These are phyloP conservation scores for Mycena vulgaris DNA, from an alignment of 768 basidiomycete species.

Conservation along the genomic window DNA sequence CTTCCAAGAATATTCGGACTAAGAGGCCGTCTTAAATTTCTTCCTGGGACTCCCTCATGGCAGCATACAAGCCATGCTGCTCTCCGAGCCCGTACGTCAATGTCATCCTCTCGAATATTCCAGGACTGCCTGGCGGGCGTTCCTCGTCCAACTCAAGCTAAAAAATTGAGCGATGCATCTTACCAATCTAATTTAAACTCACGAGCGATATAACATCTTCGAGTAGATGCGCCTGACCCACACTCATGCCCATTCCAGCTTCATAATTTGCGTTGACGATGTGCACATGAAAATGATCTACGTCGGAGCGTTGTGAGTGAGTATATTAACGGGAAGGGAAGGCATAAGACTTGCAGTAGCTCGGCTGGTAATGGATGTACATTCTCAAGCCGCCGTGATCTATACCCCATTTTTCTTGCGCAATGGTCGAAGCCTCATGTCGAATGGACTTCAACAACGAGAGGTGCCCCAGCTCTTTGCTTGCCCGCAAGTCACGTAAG, in stretches of 20 bases:
- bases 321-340: constrained; percentile 5
- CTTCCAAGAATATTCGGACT: too few relatives aligned
- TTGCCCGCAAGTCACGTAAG: constrained; percentile 79
- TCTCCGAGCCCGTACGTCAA: constrained; percentile 89
- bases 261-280: constrained; percentile 85
- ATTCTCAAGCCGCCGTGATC: constrained; percentile 75
- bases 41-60: constrained; percentile 58
- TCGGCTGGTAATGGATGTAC: constrained; percentile 96
- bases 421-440: constrained; percentile 65
- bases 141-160: constrained; percentile 68
- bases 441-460: constrained; percentile 78
- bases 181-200: constrained; percentile 33
- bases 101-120: constrained; percentile 79
- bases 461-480: constrained; percentile 62
- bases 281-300: constrained; percentile 96
- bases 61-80: constrained; percentile 78
- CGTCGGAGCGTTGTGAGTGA: neutral
- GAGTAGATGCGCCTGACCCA: constrained; percentile 93
- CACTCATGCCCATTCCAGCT: constrained; percentile 78
- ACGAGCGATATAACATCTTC: constrained; percentile 94
- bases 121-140: constrained; percentile 62
- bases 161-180: constrained; percentile 17
- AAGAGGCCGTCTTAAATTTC: too few relatives aligned
- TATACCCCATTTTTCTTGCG: constrained; percentile 77
- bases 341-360: constrained; percentile 78